A percentile compares a stretch with the other conserved stretches of the same genome.
phyloP scores from a whole-genome alignment of 805 yeast genomes.

The Starmerella davenportii region DNA sequence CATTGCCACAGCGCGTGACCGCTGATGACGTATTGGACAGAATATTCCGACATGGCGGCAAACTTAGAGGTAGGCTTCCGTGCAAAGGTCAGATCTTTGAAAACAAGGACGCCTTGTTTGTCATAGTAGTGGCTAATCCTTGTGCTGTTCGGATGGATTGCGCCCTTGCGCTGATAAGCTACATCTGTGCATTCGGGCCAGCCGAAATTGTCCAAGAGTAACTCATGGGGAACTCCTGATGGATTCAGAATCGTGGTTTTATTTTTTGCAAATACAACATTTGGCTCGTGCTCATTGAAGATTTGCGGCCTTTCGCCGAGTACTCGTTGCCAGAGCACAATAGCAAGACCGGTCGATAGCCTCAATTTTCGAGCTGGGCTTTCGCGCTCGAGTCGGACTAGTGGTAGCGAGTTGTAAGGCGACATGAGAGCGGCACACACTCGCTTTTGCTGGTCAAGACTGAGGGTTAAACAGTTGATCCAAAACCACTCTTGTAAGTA shows the following conservation, averaged over 20 bases:
- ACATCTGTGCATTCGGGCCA: not conserved
- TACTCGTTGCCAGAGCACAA: slow-evolving; percentile 41
- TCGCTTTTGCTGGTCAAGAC: slow-evolving; percentile 22
- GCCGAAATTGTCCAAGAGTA: not conserved
- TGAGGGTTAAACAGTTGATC: slow-evolving; percentile 33
- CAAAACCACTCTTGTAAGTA: slow-evolving; percentile 43
- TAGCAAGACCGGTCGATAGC: slow-evolving; percentile 43
- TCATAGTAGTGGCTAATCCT: slow-evolving; percentile 65
- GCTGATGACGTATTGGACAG: slow-evolving; percentile 34
- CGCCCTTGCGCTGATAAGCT: not conserved
- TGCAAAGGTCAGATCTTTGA: slow-evolving; percentile 26
- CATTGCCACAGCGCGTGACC: slow-evolving; percentile 74
- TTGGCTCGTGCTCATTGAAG: slow-evolving; percentile 27
- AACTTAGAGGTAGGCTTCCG: slow-evolving; percentile 2
- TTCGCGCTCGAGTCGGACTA: slow-evolving; percentile 52
- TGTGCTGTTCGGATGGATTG: slow-evolving; percentile 62
- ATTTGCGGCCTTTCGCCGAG: slow-evolving; percentile 53
- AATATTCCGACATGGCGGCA: slow-evolving; percentile 14
- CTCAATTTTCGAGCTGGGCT: slow-evolving; percentile 36
- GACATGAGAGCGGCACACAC: slow-evolving; percentile 30
- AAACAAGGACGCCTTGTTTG: slow-evolving; percentile 49
- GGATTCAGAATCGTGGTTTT: slow-evolving; percentile 24
- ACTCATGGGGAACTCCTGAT: slow-evolving; percentile 23
- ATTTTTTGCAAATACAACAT: slow-evolving; percentile 23
- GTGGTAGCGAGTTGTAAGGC: slow-evolving; percentile 49